Evolutionary conservation across 2,329 filamentous ascomycete genomes (phyloP).

Genomic region (Apiospora marii): DNA sequence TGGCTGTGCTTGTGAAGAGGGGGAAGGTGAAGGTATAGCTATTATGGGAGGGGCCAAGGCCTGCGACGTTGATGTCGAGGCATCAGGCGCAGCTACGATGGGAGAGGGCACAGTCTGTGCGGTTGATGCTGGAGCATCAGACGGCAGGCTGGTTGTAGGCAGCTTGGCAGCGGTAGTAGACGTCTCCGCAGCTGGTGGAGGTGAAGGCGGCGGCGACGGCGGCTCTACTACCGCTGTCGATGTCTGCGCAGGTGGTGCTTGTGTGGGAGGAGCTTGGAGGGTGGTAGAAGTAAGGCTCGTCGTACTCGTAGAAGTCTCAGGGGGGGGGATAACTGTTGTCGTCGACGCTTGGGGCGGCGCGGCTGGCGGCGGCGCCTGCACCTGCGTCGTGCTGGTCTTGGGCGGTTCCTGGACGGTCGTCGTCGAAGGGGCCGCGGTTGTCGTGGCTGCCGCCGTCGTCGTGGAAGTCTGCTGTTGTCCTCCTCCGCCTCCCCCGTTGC

Average conservation of each 20-base stretch:
- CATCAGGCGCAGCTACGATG: constrained; percentile 6
- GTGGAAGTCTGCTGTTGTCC: constrained; percentile 33
- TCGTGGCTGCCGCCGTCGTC: constrained; percentile 33
- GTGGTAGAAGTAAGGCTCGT: constrained; percentile 41
- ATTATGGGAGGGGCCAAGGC: constrained; percentile 15
- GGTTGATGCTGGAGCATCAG: constrained; percentile 6
- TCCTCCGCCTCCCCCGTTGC: constrained; percentile 31
- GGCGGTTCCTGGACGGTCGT: constrained; percentile 16
- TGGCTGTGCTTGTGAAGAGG: constrained; percentile 25
- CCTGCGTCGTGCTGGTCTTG: constrained; percentile 12
- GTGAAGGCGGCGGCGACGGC: constrained; percentile 11
- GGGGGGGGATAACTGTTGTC: constrained; percentile 3
- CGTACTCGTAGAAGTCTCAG: constrained; percentile 43
- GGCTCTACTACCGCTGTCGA: constrained; percentile 23
- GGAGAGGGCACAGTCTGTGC: constrained; percentile 10
- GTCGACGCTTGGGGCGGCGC: constrained; percentile 2
- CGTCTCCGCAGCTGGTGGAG: neutral
- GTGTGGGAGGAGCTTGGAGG: constrained; percentile 30
- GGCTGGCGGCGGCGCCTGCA: neutral
- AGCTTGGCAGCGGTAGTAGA: constrained; percentile 2
- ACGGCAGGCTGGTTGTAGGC: neutral
- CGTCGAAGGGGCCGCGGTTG: constrained; percentile 24
- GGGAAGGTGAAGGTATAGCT: constrained; percentile 17
- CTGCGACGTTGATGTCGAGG: constrained; percentile 28
- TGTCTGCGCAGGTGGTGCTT: constrained; percentile 29